Base-by-base conservation (phyloP, 2,329 filamentous ascomycete species). In the Diaporthe sp. region DNA sequence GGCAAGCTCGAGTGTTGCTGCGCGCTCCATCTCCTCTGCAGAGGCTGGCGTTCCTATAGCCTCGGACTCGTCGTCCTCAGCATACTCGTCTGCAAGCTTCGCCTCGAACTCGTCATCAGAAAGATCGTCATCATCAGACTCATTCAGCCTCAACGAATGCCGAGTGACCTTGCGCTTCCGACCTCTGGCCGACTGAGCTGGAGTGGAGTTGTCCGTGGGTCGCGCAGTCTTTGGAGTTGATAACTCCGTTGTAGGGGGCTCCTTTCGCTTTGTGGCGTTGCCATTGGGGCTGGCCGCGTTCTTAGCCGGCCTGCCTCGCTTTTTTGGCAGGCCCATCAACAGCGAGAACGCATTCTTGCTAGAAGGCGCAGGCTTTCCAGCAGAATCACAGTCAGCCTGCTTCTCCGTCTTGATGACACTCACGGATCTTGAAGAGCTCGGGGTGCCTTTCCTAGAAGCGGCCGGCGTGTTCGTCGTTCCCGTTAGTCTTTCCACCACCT, bases 101-200 rank as follows among this genome's bases (percentile, higher is more conserved):
- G 91, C 89, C 81, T 98, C 96, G 79, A 97, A 98, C 77, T 94
- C 93, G 39, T 93, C 90, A 76, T 98, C 96, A 8, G 93, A 96
- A 13, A 98, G 85, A 76, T 91, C 89, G 39, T 91, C 89, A 51
- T 92, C 90, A 1, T 89, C 89, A 0, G 88, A 86, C 44, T 94
- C 84, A 78, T 91, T 82, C 75, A 92, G 84, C 79, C 87, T 84
- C 77, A 92, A 91, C 0, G 82, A 80, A n/a, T 80, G 79, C 50
- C 83, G 81, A 37, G 83, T 84, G 0, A 81, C 85, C 73, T 86
- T 89, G 32, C 89, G 88, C 2, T 87, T 83, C 27, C 91, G 86
- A 7, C 84, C 84, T 2, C 88, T 88, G 2, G 82, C 85, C 37
- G 70, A 27, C 19, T 88, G 90, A 0, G 88, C 87, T 1, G 95